A percentile compares a stretch with the other conserved stretches of the same genome.
Conservation (phyloP, 495 filamentous ascomycete species). For the Hapsidospora chrysogenum region DNA sequence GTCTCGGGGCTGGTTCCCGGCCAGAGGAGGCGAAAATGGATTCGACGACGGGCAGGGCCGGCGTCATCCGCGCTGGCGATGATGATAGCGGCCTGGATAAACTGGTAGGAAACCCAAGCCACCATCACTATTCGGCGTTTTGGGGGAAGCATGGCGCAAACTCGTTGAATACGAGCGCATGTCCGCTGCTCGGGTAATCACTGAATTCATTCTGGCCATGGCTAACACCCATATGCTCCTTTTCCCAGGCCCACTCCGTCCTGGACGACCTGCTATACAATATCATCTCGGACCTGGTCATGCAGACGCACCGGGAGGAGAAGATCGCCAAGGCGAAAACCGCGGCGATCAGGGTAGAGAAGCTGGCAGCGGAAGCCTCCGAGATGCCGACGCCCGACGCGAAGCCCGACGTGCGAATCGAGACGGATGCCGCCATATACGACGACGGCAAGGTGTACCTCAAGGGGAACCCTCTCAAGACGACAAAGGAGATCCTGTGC, state of each 20-base stretch:
- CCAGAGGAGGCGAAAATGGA: slow-evolving; percentile 19
- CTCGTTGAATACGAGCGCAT: no score
- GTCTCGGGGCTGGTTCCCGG: no score
- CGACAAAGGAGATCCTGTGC: slow-evolving; percentile 52
- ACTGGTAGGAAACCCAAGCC: no score
- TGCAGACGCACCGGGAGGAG: slow-evolving; percentile 58
- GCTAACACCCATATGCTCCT: not conserved
- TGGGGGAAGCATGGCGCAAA: no score
- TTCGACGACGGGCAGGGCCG: slow-evolving; percentile 28
- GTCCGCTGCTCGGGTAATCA: not conserved
- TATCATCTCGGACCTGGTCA: slow-evolving; percentile 51
- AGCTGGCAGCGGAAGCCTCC: slow-evolving; percentile 40
- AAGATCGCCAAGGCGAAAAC: slow-evolving; percentile 56
- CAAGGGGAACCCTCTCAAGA: slow-evolving; percentile 61
- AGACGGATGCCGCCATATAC: slow-evolving; percentile 55
- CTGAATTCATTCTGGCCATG: not conserved
- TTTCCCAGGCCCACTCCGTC: slow-evolving; percentile 30
- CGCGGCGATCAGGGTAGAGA: slow-evolving; percentile 54
- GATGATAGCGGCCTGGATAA: slow-evolving; percentile 22
- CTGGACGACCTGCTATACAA: slow-evolving; percentile 57
- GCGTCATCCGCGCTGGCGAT: slow-evolving; percentile 26
- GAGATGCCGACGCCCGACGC: slow-evolving; percentile 23
- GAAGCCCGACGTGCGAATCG: slow-evolving; percentile 35
- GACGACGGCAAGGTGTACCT: slow-evolving; percentile 55
- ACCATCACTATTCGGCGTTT: no score